Percentiles rank a stretch among this genome's conserved stretches.
These are phyloP conservation scores for Pythium chondricola DNA, from an alignment of 352 stramenopile species.

Conservation along the genomic window DNA sequence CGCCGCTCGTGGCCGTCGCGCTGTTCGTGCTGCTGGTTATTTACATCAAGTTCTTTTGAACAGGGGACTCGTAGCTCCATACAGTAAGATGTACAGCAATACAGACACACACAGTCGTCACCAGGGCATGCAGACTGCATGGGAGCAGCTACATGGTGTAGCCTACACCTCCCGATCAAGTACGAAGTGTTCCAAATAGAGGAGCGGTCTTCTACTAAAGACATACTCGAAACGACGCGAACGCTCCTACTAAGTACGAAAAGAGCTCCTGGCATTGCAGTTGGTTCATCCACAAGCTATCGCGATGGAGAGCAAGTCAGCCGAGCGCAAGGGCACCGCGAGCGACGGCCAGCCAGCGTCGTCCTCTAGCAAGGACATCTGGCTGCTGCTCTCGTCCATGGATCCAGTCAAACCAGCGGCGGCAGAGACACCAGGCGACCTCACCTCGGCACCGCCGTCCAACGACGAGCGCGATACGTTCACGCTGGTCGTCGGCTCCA, in stretches of 20 bases:
- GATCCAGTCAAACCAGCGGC: constrained; percentile 20
- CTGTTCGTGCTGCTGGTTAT: constrained; percentile 85
- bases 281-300: too few species aligned
- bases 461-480: constrained; percentile 65
- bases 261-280: constrained; percentile 1
- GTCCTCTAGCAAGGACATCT: constrained; percentile 61
- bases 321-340: constrained; percentile 4
- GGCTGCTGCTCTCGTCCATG: constrained; percentile 53
- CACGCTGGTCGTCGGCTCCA: constrained; percentile 59
- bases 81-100: too few species aligned
- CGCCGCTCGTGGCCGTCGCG: constrained; percentile 67
- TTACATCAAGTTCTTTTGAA: constrained; percentile 90
- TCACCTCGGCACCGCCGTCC: constrained; percentile 7
- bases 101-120: too few species aligned
- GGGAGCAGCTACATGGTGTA: too few species aligned
- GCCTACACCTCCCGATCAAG: too few species aligned
- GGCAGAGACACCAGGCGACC: constrained; percentile 19
- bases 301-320: constrained; percentile 14
- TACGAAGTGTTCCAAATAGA: too few species aligned
- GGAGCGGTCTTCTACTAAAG: too few species aligned
- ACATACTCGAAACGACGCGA: constrained; percentile 2
- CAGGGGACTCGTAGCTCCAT: too few species aligned
- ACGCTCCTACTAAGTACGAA: too few species aligned
- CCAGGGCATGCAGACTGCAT: too few species aligned
- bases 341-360: constrained; percentile 13